Conservation (phyloP, 2,329 filamentous ascomycete genomes). For the Pseudopyrenochaeta lycopersici region DNA sequence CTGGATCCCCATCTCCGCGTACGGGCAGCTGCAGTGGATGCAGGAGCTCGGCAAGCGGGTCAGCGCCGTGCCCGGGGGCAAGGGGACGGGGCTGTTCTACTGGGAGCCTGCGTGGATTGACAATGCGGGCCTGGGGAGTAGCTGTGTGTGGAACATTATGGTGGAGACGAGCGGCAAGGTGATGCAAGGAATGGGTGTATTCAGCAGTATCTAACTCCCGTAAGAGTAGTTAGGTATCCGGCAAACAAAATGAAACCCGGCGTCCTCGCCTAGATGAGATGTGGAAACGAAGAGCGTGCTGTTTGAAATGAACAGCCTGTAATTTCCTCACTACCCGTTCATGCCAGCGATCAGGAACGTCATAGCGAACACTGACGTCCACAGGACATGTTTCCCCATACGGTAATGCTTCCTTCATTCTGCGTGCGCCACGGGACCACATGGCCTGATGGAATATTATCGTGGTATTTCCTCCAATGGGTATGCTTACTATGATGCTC, state of each 20-base stretch:
- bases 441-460: no score
- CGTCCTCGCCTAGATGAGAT: not conserved
- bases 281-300: no score
- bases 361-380: no score
- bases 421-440: no score
- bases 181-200: conserved; percentile 66
- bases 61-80: conserved; percentile 61
- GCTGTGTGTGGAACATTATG: conserved; percentile 71
- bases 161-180: conserved; percentile 65
- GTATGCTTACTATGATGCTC: no score
- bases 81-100: conserved; percentile 68
- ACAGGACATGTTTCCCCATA: not conserved
- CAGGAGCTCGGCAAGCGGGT: conserved; percentile 67
- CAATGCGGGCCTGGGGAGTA: conserved; percentile 71
- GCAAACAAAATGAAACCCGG: not conserved
- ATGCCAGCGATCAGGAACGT: no score
- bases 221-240: no score
- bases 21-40: conserved; percentile 70
- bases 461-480: no score
- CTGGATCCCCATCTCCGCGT: conserved; percentile 68
- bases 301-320: no score
- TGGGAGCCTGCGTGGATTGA: conserved; percentile 79
- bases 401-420: no score
- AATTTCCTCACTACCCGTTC: no score
- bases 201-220: conserved; percentile 61